Evolutionary conservation across 176 grass and related monocot genomes (phyloP), one percentile per base, ranked within the genome.

Genomic region (Triticum turgidum): DNA sequence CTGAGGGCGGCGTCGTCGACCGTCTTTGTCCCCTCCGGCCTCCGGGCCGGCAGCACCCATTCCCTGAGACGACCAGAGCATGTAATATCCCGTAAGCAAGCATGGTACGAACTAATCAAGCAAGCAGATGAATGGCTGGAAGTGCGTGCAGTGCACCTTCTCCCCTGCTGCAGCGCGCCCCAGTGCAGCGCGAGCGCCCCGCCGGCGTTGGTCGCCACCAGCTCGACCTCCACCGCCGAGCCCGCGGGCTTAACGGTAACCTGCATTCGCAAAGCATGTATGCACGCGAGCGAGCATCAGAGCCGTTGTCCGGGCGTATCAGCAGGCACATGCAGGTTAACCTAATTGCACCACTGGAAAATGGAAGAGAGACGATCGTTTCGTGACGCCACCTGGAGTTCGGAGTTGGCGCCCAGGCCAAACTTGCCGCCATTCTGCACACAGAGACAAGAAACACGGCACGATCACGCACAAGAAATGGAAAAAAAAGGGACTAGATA

Each of bases 121-220:
- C n/a, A 63, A 20, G 61, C 29, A 73, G 15, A 59, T 21, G 54
- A 56, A 10, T 21, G 68, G 24, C 0, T 17, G 18, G 30, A 4
- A 58, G 13, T 17, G 64, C 18, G 45, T 17, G 24, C 33, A 64
- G 37, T 21, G 54, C 54, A 93, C 91, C 73, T 73, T 69, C 49
- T 89, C 41, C 81, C 49, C 5, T 65, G 52, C 63, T 67, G 56
- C 67, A 91, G 77, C 12, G 65, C 87, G 27, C 89, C 92, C 92
- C 92, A 94, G 77, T 94, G 92, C 64, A 94, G 92, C 70, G 91
- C 25, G 15, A 94, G 86, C 13, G 32, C 62, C 42, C 54, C 64
- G n/a, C 79, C 82, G 21, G 27, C 75, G 69, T 91, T 94, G 17
- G 87, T 91, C 34, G 89, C 84, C 77, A 66, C 65, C 72, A 94